These are phyloP conservation scores for Fusarium haematococcum DNA, from an alignment of 2,329 filamentous ascomycete genomes.

Conservation along the genomic window DNA sequence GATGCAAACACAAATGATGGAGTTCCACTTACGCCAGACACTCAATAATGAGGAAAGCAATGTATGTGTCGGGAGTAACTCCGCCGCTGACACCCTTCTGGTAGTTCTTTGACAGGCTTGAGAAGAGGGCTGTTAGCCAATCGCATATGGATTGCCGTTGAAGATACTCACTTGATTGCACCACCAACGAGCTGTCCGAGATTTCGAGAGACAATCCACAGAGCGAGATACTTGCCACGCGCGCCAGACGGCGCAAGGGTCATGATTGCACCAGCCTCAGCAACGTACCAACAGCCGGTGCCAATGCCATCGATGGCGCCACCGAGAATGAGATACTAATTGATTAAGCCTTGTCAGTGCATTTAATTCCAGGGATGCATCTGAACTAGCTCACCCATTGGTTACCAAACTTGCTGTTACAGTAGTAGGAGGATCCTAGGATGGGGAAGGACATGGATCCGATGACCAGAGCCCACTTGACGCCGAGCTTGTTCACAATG, in stretches of 20 bases:
- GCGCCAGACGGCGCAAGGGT: slow-evolving; percentile 58
- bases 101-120: slow-evolving; percentile 12
- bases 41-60: slow-evolving; percentile 18
- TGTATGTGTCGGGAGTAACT: slow-evolving; percentile 12
- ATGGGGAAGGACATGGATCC: slow-evolving; percentile 54
- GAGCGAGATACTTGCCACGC: slow-evolving; percentile 60
- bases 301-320: slow-evolving; percentile 53
- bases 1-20: neutral
- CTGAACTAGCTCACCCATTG: slow-evolving; percentile 54
- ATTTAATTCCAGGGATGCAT: neutral
- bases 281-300: slow-evolving; percentile 62
- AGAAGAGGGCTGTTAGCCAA: neutral
- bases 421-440: slow-evolving; percentile 60
- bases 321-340: slow-evolving; percentile 54
- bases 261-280: slow-evolving; percentile 61
- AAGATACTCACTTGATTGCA: slow-evolving; percentile 54
- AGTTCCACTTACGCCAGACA: slow-evolving; percentile 6
- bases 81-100: slow-evolving; percentile 13
- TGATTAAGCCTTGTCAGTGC: neutral
- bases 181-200: slow-evolving; percentile 60
- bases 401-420: slow-evolving; percentile 61
- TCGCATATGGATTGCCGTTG: neutral
- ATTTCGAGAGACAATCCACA: slow-evolving; percentile 62
- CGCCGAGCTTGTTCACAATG: slow-evolving; percentile 11
- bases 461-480: slow-evolving; percentile 18